Conservation (phyloP, 106 monocot species). For the Dioscorea dumetorum region DNA sequence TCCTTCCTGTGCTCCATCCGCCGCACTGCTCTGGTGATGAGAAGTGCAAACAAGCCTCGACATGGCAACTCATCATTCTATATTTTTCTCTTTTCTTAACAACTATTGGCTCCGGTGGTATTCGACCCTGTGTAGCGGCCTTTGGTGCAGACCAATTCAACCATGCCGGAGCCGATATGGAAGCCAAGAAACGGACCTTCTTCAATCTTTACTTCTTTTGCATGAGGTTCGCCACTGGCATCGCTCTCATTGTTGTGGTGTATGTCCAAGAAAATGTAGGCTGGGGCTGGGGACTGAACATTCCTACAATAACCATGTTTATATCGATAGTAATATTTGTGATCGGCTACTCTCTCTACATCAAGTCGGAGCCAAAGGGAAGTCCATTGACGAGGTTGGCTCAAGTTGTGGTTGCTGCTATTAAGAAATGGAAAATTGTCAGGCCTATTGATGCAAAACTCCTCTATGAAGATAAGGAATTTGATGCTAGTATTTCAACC, state of each 20-base stretch:
- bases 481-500: constrained; percentile 11
- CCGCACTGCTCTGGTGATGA: constrained; percentile 13
- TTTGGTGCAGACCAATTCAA: constrained; percentile 88
- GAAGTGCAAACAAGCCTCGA: constrained; percentile 25
- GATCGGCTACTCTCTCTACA: constrained; percentile 30
- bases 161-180: neutral
- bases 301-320: constrained; percentile 29
- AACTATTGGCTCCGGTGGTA: constrained; percentile 68
- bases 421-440: constrained; percentile 12
- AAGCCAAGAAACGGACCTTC: constrained; percentile 19
- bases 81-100: constrained; percentile 59
- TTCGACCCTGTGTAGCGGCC: constrained; percentile 69
- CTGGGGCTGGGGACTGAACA: constrained; percentile 37
- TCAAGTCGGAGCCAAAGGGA: constrained; percentile 9
- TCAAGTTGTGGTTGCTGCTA: constrained; percentile 32
- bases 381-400: constrained; percentile 30
- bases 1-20: constrained; percentile 40
- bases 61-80: constrained; percentile 37
- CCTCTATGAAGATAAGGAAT: constrained; percentile 9
- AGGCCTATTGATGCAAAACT: constrained; percentile 9
- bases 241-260: constrained; percentile 35
- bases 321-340: constrained; percentile 21
- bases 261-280: constrained; percentile 43
- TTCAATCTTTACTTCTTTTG: constrained; percentile 46
- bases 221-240: constrained; percentile 8